A percentile compares a stretch with the other conserved stretches of the same genome.
These are phyloP conservation scores for Neonectria neomacrospora DNA, from an alignment of 2,329 filamentous ascomycete species.

Conservation along the genomic window DNA sequence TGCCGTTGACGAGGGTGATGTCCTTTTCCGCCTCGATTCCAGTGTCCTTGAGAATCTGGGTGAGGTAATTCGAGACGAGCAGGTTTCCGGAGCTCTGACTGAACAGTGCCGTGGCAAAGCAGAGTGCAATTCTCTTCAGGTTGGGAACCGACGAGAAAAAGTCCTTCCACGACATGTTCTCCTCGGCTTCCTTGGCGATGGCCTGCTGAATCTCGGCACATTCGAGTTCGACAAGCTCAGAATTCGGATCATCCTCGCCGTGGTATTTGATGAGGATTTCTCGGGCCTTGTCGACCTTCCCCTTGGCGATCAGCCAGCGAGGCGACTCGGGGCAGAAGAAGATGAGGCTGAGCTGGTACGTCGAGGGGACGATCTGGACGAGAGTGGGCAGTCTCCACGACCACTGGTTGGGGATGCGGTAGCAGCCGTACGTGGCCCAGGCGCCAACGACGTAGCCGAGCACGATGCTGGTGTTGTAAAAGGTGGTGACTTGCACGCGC, in stretches of 20 bases:
- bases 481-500: slow-evolving; percentile 36
- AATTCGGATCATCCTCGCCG: slow-evolving; percentile 57
- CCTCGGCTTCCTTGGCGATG: slow-evolving; percentile 56
- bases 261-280: slow-evolving; percentile 64
- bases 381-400: slow-evolving; percentile 55
- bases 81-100: slow-evolving; percentile 55
- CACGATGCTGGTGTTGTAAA: slow-evolving; percentile 39
- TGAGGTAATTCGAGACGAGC: slow-evolving; percentile 56
- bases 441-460: slow-evolving; percentile 38
- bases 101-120: slow-evolving; percentile 54
- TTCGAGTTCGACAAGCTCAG: slow-evolving; percentile 59
- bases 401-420: slow-evolving; percentile 34
- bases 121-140: slow-evolving; percentile 53
- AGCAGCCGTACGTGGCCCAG: slow-evolving; percentile 42
- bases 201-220: slow-evolving; percentile 61
- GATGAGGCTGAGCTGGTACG: slow-evolving; percentile 56
- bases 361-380: slow-evolving; percentile 59
- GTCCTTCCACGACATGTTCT: slow-evolving; percentile 56
- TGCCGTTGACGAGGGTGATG: slow-evolving; percentile 55
- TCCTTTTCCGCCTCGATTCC: slow-evolving; percentile 52
- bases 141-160: slow-evolving; percentile 54
- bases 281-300: slow-evolving; percentile 60
- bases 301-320: slow-evolving; percentile 66
- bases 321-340: slow-evolving; percentile 69
- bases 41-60: slow-evolving; percentile 52